Conservation (phyloP, 106 monocot species). For the Amphibolis antarctica region DNA sequence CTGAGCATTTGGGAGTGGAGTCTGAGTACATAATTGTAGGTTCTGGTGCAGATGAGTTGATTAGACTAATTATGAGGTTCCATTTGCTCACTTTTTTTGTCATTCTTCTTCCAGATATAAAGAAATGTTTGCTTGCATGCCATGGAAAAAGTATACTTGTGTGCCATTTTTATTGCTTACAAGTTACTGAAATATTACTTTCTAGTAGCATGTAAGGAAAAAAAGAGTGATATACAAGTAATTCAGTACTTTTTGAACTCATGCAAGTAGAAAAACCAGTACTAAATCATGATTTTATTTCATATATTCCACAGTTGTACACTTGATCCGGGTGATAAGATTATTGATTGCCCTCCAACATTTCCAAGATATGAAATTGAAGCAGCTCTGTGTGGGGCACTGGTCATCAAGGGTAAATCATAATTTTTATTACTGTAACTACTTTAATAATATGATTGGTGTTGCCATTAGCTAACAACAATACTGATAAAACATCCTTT, state of each 20-base stretch:
- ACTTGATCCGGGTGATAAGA: conserved; percentile 4
- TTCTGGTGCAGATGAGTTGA: conserved; percentile 6
- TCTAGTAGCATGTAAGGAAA: too few relatives aligned
- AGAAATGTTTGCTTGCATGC: too few relatives aligned
- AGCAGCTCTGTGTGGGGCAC: conserved; percentile 1
- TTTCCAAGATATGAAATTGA: conserved; percentile 6
- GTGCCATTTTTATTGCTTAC: too few relatives aligned
- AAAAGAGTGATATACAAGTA: too few relatives aligned
- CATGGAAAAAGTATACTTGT: too few relatives aligned
- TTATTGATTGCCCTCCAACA: conserved; percentile 5
- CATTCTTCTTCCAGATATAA: not conserved
- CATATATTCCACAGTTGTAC: not conserved
- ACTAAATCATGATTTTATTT: not conserved
- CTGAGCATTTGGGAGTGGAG: conserved; percentile 1
- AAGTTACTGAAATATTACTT: too few relatives aligned
- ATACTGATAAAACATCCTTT: too few relatives aligned
- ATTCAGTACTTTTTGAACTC: too few relatives aligned
- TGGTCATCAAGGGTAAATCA: conserved; percentile 1
- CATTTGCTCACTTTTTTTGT: not conserved
- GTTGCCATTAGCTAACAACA: too few relatives aligned
- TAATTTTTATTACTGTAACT: too few relatives aligned
- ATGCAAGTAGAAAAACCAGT: too few relatives aligned
- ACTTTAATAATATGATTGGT: too few relatives aligned
- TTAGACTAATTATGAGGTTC: conserved; percentile 8
- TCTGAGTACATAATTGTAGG: not conserved